Conservation (phyloP, 768 basidiomycete species). For the Amyloporia xantha region DNA sequence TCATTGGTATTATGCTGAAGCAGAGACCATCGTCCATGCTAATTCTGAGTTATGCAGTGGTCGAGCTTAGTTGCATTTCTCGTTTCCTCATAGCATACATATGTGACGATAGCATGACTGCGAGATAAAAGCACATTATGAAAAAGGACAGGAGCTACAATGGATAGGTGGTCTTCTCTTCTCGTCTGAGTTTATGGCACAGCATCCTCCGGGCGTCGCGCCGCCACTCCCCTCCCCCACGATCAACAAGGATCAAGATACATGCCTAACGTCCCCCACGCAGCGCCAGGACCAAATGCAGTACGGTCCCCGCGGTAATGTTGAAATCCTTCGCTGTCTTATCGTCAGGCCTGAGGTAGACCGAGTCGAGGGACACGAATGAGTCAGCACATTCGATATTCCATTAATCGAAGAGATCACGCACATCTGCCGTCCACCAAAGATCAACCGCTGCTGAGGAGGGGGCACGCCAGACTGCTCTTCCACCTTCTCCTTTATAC, state of each 20-base stretch:
- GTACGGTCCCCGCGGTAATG: conserved; percentile 76
- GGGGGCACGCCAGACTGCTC: conserved; percentile 98
- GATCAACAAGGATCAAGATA: background rate
- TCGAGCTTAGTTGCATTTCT: too few species aligned
- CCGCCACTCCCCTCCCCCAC: too few species aligned
- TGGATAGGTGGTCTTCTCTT: conserved; percentile 4
- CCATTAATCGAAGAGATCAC: conserved; percentile 18
- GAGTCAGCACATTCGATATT: background rate
- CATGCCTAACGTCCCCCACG: conserved; percentile 72
- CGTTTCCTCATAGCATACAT: background rate
- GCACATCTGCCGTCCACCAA: conserved; percentile 88
- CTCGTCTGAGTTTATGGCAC: background rate
- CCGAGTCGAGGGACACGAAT: background rate
- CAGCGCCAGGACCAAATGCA: conserved; percentile 92
- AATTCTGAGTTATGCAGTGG: too few species aligned
- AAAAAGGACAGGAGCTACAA: conserved; percentile 21
- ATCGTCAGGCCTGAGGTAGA: conserved; percentile 79
- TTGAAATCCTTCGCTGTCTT: conserved; percentile 83
- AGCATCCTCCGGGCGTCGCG: background rate
- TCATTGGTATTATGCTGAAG: too few species aligned
- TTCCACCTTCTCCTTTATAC: conserved; percentile 97
- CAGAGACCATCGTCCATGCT: too few species aligned
- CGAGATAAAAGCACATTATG: conserved; percentile 20
- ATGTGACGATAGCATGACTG: conserved; percentile 1
- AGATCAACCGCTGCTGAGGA: conserved; percentile 91